Evolutionary conservation across 768 basidiomycete genomes (phyloP), one percentile per base, ranked within the genome.

Genomic region (Cantharellus anzutake): DNA sequence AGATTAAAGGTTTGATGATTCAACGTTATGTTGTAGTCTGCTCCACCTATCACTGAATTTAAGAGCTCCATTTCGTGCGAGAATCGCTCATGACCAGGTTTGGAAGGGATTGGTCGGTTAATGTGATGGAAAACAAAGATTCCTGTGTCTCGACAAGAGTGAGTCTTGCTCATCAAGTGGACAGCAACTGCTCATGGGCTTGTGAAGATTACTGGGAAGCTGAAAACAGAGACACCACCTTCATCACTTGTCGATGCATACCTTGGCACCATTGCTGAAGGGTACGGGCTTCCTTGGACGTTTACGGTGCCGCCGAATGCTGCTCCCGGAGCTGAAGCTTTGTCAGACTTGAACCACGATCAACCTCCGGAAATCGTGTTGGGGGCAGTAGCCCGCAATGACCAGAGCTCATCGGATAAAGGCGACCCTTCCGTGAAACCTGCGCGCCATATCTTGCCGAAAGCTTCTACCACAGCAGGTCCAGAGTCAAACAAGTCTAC

Each of bases 21-120:
- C 20, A 29, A 29, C 20, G 20, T 29, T 29, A 29, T 29, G 20
- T 29, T 29, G 20, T 29, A 29, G 20, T 29, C 20, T 29, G 20
- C 20, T 29, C 20, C 20, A 29, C 1, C 20, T 29, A 57, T 39
- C 35, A 5, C 11, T 50, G n/a, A 16, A 16, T 40, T 51, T 4
- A 63, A 91, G 92, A 97, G 68, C 77, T 99, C 42, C 88, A 96
- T 64, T 74, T 90, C 42, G 71, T 97, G 57, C 82, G 96, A 59
- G 93, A 98, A 69, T 80, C 97, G 68, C 77, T 99, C 60, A 87
- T 93, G 85, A 87, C 92, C 69, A 96, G 96, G 72, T 96, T 83
- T 68, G 92, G 94, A 16, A 81, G 94, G 29, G 89, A 92, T 53
- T 98, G 88, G 69, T 80, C 92, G 14, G 64, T 82, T 16, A 78